phyloP scores from a whole-genome alignment of 1,284 basidiomycete species.

The Ganoderma meredithae region DNA sequence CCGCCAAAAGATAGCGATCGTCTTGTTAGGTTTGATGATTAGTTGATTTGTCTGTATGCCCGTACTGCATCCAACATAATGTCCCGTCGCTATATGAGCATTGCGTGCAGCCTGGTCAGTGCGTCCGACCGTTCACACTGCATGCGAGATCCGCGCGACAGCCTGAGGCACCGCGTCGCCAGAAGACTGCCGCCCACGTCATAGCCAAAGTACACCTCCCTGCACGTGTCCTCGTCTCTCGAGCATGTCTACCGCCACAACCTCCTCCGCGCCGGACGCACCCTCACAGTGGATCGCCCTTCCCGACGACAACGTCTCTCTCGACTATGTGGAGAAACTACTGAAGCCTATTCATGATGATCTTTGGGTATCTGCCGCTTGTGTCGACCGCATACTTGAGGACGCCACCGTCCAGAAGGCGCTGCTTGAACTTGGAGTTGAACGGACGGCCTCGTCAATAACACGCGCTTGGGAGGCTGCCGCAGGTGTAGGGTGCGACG shows the following conservation, averaged over 20 bases:
- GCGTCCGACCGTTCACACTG: background rate
- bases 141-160: background rate
- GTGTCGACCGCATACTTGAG: conserved; percentile 70
- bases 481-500: conserved; percentile 29
- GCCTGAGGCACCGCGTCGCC: conserved; percentile 6
- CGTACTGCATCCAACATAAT: conserved; percentile 10
- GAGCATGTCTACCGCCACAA: conserved; percentile 33
- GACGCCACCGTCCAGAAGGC: conserved; percentile 60
- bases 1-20: conserved; percentile 11
- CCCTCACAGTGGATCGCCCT: conserved; percentile 61
- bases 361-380: conserved; percentile 78
- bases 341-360: conserved; percentile 67
- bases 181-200: conserved; percentile 33
- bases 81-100: background rate
- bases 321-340: conserved; percentile 53
- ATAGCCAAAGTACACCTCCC: conserved; percentile 28
- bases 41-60: conserved; percentile 7
- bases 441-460: conserved; percentile 58
- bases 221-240: conserved; percentile 45
- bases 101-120: background rate
- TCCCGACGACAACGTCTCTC: conserved; percentile 61
- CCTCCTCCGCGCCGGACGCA: conserved; percentile 23
- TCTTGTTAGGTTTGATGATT: conserved; percentile 14
- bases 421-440: conserved; percentile 67
- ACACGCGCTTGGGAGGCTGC: conserved; percentile 53